Base-by-base conservation (phyloP, 129 eudicot species). In the Chrysanthemum makinoi region DNA sequence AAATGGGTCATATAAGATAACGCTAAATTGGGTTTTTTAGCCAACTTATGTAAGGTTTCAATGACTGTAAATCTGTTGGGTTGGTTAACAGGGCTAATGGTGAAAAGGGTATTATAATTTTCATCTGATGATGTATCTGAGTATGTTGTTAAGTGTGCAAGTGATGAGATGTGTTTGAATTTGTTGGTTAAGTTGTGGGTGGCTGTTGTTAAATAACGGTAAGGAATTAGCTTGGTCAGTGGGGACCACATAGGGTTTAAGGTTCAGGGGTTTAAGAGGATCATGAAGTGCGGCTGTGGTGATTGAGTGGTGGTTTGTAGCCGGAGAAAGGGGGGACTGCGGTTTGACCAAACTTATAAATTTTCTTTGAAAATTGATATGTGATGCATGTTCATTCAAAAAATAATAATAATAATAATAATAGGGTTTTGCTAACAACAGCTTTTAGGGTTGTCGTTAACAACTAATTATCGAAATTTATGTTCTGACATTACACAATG, bases 1-100 rank as follows among this genome's bases (percentile, higher is more conserved):
- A 91, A 56, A 44, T 83, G 80, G 10, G 58, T 19, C 28, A 91
- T 88, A 33, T 76, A 79, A 0, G 84, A 79, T 22, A 89, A 69
- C 2, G 95, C 98, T 64, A 52, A 57, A n/a, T 30, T 44, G 15
- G 98, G 98, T 47, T 83, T 79, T 30, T 19, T 79, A 11, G 74
- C 79, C 64, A 81, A 66, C 39, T 64, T 72, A 24, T 76, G 80
- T 57, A 89, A 65, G 51, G 77, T 78, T 70, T 82, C 81, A 28
- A 75, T 51, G 16, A 91, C 97, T 73, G 72, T 50, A 78, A 28
- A 72, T 12, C 72, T 65, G 39, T 70, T 70, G 48, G 80, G 66
- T 39, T 79, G 80, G 44, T 63, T 39, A 65, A 57, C 13, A 14
- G 58, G 69, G 11, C 16, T 62, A 48, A 24, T 9, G 10, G 54